phyloP scores from a whole-genome alignment of 2,329 filamentous ascomycete genomes.

The Fusarium pseudocircinatum region DNA sequence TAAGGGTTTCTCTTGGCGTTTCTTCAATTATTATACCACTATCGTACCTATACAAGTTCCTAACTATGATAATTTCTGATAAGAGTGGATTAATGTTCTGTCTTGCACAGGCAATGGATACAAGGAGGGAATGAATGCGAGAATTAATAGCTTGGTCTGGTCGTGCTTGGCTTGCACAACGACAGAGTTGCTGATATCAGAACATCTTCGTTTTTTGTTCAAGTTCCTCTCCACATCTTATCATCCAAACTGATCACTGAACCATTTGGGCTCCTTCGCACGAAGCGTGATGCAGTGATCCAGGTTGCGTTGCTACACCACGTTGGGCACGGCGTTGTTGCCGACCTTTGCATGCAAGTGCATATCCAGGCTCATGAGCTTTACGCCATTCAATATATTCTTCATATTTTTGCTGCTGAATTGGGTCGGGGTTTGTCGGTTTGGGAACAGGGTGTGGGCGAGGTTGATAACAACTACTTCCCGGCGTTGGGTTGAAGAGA shows the following conservation, averaged over 20 bases:
- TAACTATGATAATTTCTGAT: background rate
- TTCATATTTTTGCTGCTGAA: conserved; percentile 58
- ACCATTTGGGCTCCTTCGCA: background rate
- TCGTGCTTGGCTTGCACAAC: background rate
- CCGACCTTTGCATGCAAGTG: conserved; percentile 55
- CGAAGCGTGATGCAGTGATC: background rate
- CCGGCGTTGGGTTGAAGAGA: background rate
- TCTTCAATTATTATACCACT: conserved; percentile 18
- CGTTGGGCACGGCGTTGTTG: conserved; percentile 53
- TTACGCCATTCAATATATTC: conserved; percentile 61
- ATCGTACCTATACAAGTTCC: background rate
- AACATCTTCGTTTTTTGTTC: background rate
- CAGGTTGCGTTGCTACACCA: conserved; percentile 10
- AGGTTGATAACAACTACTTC: background rate
- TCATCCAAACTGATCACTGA: background rate
- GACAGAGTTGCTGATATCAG: background rate
- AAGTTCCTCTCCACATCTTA: background rate
- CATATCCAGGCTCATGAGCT: conserved; percentile 58
- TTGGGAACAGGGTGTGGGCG: conserved; percentile 48
- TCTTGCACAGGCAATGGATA: background rate
- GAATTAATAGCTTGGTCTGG: background rate
- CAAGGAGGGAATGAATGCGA: background rate
- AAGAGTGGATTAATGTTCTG: background rate
- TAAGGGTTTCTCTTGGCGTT: background rate
- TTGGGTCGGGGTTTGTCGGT: conserved; percentile 53